Base-by-base conservation (phyloP, 2,329 filamentous ascomycete species). In the Penicillium hordei region DNA sequence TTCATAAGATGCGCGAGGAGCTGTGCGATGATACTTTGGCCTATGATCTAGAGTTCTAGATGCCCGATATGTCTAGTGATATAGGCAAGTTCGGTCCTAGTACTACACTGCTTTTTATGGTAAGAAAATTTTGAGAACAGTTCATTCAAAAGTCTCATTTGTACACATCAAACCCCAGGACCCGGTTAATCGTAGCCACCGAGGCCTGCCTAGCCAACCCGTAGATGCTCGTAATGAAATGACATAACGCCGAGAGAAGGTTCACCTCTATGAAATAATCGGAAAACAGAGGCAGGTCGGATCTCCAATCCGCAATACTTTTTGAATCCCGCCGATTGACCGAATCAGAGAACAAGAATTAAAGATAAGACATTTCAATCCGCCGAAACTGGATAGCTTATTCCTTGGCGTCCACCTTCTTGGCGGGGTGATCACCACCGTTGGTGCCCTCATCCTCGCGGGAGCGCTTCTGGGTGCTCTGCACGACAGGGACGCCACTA, bases 371-470 rank as follows among this genome's bases (percentile, higher is more conserved):
- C 31, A 46, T 48, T 54, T 27, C 33, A 39, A 40, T 38, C 34
- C 17, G 38, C 38, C 5, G 17, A 39, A 34, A 42, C 10, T 23
- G 29, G 52, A 52, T 42, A 21, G 42, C 57, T 70, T 71, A 76
- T 63, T 76, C 73, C 70, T 79, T 79, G 52, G 69, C 64, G 65
- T 81, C 80, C 39, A 78, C 73, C 69, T 82, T 82, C 72, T 82
- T 82, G 25, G 75, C 66, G 21, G 77, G 74, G 57, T 71, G 74
- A 36, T 76, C 74, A 17, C 70, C 72, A 25, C 70, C 72, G 33
- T 69, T 73, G 46, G 61, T 23, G 8, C 55, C 63, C 42, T 73
- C 70, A 27, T 79, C 79, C 46, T 81, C 79, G 23, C 76, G 76
- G 36, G 71, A 64, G 46, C 79, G 78, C 75, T 82, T 82, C 68